Base-by-base conservation (phyloP, 345 rosid species). In the Erysimum cheiranthoides region DNA sequence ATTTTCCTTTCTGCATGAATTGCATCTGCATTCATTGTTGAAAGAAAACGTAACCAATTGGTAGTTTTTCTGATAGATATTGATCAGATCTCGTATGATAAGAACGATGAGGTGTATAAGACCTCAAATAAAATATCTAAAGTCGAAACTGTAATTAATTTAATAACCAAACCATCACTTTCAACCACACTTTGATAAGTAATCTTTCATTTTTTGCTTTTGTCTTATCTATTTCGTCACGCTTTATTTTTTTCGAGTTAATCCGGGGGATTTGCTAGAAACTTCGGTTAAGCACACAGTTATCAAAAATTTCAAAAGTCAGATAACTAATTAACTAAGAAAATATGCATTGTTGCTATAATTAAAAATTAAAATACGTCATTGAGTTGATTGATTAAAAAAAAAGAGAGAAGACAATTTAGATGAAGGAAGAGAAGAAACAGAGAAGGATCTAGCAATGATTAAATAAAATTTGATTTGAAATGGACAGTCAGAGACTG, bases 401-500 rank as follows among this genome's bases (percentile, higher is more conserved):
- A 28, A 38, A 31, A 49, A 47, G 32, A 66, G 50, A 16, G 49
- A 14, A 35, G 32, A 46, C 66, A 54, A 32, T 62, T 73, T 8
- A 34, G 63, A 73, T 31, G 70, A 46, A 46, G 53, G 43, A 38
- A 73, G 4, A n/a, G 66, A 59, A 49, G 68, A 43, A 32, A 10
- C 25, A 25, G 12, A 75, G 62, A 39, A 60, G 25, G 62, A 69
- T 62, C 35, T 76, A 34, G 43, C 11, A 39, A 62, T 12, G 8
- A 25, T 45, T 8, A 54, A 61, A 34, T 8, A 18, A 71, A 38
- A 52, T 14, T 9, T 36, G 76, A 70, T 70, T 9, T 64, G 76
- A 63, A 63, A 56, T 47, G 71, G 80, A 70, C 67, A 70, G 76
- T 77, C 46, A 77, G 71, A 77, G 57, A 76, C 68, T 69, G 34